These are phyloP conservation scores for Scytalidium sp. DNA, from an alignment of 2,329 filamentous ascomycete genomes.

Conservation along the genomic window DNA sequence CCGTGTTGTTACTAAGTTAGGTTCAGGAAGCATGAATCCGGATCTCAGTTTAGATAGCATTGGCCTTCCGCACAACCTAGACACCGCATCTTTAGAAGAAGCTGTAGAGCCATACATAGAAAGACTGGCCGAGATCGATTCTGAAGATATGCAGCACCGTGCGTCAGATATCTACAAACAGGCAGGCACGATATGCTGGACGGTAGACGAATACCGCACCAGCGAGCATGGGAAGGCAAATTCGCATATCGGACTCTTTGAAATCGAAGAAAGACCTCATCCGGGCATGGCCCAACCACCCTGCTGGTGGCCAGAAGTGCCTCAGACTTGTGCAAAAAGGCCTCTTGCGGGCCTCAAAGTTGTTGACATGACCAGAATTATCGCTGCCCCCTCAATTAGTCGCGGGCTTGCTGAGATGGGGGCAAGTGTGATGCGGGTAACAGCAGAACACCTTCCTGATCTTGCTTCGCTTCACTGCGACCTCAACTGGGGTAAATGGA, in stretches of 20 bases:
- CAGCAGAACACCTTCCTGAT: conserved; percentile 36
- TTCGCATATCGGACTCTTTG: conserved; percentile 35
- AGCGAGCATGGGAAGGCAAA: not conserved
- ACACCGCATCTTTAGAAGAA: conserved; percentile 16
- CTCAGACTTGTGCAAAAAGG: not conserved
- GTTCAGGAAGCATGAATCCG: conserved; percentile 43
- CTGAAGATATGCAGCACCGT: not conserved
- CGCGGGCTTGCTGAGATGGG: conserved; percentile 38
- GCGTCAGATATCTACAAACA: conserved; percentile 1
- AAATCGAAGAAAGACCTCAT: conserved; percentile 24
- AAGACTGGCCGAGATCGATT: not conserved
- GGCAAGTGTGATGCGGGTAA: conserved; percentile 42
- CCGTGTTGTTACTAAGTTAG: no score
- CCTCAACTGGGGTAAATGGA: conserved; percentile 42
- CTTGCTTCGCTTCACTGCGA: conserved; percentile 30
- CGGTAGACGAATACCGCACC: conserved; percentile 1
- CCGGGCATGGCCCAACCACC: not conserved
- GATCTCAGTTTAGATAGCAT: conserved; percentile 36
- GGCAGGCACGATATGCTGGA: conserved; percentile 4
- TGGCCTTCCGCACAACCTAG: no score
- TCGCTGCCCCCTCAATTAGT: conserved; percentile 39
- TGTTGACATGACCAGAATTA: conserved; percentile 37
- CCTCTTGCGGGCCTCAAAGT: conserved; percentile 23
- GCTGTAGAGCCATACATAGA: not conserved
- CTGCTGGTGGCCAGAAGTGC: not conserved